Evolutionary conservation across 2,329 filamentous ascomycete genomes (phyloP).

Genomic region (Cercospora brassicicola): DNA sequence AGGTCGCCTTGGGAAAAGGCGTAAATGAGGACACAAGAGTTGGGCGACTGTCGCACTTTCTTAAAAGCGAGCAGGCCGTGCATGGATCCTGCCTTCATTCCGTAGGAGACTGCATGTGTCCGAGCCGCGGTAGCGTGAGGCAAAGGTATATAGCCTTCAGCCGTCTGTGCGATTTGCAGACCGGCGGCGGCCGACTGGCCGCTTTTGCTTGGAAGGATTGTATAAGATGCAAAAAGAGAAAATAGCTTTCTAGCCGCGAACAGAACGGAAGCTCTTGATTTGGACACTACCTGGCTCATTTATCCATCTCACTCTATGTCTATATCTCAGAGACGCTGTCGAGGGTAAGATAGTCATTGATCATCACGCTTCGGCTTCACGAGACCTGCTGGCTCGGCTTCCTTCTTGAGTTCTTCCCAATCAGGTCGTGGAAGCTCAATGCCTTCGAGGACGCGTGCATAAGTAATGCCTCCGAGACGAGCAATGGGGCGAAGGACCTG

Average conservation of each 20-base stretch:
- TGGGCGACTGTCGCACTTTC: neutral
- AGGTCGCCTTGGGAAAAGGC: neutral
- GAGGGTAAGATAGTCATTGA: slow-evolving; percentile 35
- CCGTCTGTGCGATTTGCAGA: neutral
- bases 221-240: neutral
- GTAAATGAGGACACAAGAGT: neutral
- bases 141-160: neutral
- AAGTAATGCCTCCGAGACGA: slow-evolving; percentile 82
- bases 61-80: neutral
- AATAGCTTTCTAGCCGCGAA: neutral
- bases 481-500: slow-evolving; percentile 72
- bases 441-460: slow-evolving; percentile 67
- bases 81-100: neutral
- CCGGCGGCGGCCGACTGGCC: neutral
- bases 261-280: slow-evolving; percentile 7
- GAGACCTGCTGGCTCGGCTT: slow-evolving; percentile 56
- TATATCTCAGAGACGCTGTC: neutral
- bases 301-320: neutral
- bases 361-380: slow-evolving; percentile 50
- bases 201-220: neutral
- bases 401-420: slow-evolving; percentile 51
- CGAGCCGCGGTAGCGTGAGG: neutral
- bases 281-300: neutral
- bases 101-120: neutral
- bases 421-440: slow-evolving; percentile 68